A percentile compares a stretch with the other conserved stretches of the same genome.
These are phyloP conservation scores for Cytospora piceae DNA, from an alignment of 2,329 filamentous ascomycete genomes.

Conservation along the genomic window DNA sequence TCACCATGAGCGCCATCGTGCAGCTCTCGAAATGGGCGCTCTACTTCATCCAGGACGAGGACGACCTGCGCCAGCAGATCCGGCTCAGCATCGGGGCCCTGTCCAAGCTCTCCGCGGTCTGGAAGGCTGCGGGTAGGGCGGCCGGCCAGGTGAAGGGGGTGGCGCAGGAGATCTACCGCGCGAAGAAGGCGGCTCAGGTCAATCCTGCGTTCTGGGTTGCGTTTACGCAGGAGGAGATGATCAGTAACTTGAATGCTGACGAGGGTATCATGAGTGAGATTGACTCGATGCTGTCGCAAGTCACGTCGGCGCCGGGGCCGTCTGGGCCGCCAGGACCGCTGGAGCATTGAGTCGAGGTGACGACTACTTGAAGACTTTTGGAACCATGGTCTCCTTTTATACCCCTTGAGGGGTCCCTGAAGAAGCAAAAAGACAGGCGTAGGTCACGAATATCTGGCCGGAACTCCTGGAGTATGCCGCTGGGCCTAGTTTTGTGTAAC, in stretches of 20 bases:
- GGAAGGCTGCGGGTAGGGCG: slow-evolving; percentile 72
- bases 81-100: slow-evolving; percentile 78
- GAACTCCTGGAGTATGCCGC: neutral
- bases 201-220: slow-evolving; percentile 59
- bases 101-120: slow-evolving; percentile 69
- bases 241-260: slow-evolving; percentile 58
- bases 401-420: neutral
- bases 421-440: neutral
- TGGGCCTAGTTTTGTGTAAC: no score
- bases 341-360: neutral
- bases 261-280: slow-evolving; percentile 64
- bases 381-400: no score
- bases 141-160: slow-evolving; percentile 76
- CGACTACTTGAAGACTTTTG: neutral
- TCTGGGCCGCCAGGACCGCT: slow-evolving; percentile 9
- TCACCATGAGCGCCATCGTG: slow-evolving; percentile 78
- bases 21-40: slow-evolving; percentile 79
- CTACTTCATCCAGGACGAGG: slow-evolving; percentile 64
- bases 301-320: slow-evolving; percentile 30
- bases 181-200: slow-evolving; percentile 59
- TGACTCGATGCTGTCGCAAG: slow-evolving; percentile 44
- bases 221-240: slow-evolving; percentile 58
- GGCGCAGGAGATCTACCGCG: slow-evolving; percentile 72
- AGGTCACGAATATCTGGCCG: neutral
- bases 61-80: slow-evolving; percentile 73